phyloP scores from a whole-genome alignment of 192 early-diverging fungal genomes.

The Geranomyces variabilis region DNA sequence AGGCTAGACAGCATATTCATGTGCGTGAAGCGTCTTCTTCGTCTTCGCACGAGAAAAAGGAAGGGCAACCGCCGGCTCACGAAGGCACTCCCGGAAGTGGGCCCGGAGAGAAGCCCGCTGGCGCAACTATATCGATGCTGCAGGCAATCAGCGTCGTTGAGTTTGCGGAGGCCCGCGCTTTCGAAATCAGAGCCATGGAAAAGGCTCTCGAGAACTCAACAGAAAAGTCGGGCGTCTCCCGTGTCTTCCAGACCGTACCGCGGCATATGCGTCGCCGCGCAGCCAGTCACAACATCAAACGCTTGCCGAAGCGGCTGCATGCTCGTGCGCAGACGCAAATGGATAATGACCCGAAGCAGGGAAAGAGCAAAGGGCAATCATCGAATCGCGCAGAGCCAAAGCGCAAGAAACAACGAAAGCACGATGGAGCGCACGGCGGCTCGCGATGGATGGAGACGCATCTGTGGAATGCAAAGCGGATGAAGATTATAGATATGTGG shows the following conservation, averaged over 20 bases:
- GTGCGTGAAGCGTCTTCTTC: slow-evolving; percentile 1
- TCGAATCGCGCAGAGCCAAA: slow-evolving; percentile 47
- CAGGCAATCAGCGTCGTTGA: slow-evolving; percentile 58
- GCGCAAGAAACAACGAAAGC: slow-evolving; percentile 22
- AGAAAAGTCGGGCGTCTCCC: slow-evolving; percentile 47
- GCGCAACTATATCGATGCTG: not conserved
- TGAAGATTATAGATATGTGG: slow-evolving; percentile 91
- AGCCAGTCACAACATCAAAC: slow-evolving; percentile 92
- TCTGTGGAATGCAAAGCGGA: slow-evolving; percentile 97
- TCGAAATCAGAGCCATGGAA: slow-evolving; percentile 87
- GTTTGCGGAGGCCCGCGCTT: slow-evolving; percentile 74
- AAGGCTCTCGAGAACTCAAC: slow-evolving; percentile 69
- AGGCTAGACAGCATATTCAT: slow-evolving; percentile 22
- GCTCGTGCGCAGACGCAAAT: slow-evolving; percentile 77
- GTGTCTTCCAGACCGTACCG: slow-evolving; percentile 89
- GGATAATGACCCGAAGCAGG: slow-evolving; percentile 40
- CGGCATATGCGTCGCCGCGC: slow-evolving; percentile 90
- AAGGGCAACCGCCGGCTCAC: not conserved
- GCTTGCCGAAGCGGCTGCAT: slow-evolving; percentile 83
- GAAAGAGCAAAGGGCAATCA: slow-evolving; percentile 42
- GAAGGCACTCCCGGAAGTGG: not conserved
- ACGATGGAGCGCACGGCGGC: slow-evolving; percentile 31
- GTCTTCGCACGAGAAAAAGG: not conserved
- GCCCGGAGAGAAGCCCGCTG: not conserved
- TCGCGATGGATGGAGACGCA: slow-evolving; percentile 96